phyloP scores from a whole-genome alignment of 441 rosid genomes.

The Pelargonium cotyledonis region DNA sequence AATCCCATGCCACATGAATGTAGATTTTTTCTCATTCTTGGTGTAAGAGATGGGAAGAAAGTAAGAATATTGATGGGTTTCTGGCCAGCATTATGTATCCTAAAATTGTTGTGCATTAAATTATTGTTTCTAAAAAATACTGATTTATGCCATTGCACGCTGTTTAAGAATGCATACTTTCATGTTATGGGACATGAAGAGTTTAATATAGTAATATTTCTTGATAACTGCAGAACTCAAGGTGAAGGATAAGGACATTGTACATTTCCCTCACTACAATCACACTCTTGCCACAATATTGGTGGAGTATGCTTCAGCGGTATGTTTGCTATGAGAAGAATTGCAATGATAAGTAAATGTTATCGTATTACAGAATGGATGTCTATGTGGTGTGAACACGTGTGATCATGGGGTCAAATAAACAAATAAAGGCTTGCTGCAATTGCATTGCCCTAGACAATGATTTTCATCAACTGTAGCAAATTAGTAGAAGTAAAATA shows the following conservation, averaged over 20 bases:
- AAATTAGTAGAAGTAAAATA: too few species aligned
- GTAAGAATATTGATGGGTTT: not conserved
- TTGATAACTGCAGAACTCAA: conserved; percentile 42
- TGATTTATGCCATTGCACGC: not conserved
- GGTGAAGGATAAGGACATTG: conserved; percentile 29
- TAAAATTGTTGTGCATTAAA: not conserved
- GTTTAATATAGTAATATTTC: conserved; percentile 1
- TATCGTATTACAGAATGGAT: not conserved
- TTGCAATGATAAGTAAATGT: not conserved
- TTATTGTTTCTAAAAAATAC: not conserved
- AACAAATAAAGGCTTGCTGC: not conserved
- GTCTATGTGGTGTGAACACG: not conserved
- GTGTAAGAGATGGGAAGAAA: not conserved
- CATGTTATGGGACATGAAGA: not conserved
- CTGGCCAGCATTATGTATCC: not conserved
- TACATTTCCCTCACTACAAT: conserved; percentile 42
- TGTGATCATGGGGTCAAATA: not conserved
- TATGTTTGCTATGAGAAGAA: conserved; percentile 27
- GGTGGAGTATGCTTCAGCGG: conserved; percentile 95
- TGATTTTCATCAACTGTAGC: too few species aligned
- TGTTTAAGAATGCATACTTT: not conserved
- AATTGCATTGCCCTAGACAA: too few species aligned
- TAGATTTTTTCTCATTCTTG: not conserved
- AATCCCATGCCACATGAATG: not conserved
- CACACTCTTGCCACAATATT: conserved; percentile 68